These are phyloP conservation scores for Daldinia decipiens DNA, from an alignment of 495 filamentous ascomycete genomes.

Conservation along the genomic window DNA sequence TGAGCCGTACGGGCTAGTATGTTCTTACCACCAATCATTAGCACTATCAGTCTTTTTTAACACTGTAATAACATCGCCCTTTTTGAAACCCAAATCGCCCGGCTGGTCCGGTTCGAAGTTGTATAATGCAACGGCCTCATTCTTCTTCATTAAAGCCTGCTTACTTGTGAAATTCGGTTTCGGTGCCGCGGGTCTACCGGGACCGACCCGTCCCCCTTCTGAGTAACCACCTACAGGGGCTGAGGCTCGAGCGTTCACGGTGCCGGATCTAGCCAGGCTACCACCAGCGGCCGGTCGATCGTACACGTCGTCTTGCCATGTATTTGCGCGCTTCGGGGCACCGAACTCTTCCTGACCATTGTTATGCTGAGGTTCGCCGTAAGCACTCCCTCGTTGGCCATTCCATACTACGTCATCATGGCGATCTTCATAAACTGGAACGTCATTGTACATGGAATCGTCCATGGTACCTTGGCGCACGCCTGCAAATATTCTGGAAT, in stretches of 20 bases:
- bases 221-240: slow-evolving; percentile 47
- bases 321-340: slow-evolving; percentile 73
- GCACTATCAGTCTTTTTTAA: slow-evolving; percentile 93
- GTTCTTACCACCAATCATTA: slow-evolving; percentile 85
- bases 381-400: slow-evolving; percentile 76
- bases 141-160: slow-evolving; percentile 72
- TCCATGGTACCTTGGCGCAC: slow-evolving; percentile 55
- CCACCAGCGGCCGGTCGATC: slow-evolving; percentile 70
- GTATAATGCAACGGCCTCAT: slow-evolving; percentile 89
- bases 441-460: slow-evolving; percentile 91
- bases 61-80: slow-evolving; percentile 97
- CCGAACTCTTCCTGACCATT: slow-evolving; percentile 71
- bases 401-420: slow-evolving; percentile 97
- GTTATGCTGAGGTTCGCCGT: slow-evolving; percentile 74
- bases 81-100: slow-evolving; percentile 94
- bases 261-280: slow-evolving; percentile 53
- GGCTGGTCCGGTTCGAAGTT: slow-evolving; percentile 94
- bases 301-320: slow-evolving; percentile 92
- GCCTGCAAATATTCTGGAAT: slow-evolving; percentile 83
- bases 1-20: background rate
- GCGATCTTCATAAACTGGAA: slow-evolving; percentile 87
- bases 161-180: slow-evolving; percentile 82
- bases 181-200: slow-evolving; percentile 80
- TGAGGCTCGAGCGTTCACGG: slow-evolving; percentile 49
- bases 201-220: slow-evolving; percentile 56